Percentiles rank a stretch among this genome's conserved stretches.
Conservation (phyloP, 2,329 filamentous ascomycete species). For the Diplodia mutila region DNA sequence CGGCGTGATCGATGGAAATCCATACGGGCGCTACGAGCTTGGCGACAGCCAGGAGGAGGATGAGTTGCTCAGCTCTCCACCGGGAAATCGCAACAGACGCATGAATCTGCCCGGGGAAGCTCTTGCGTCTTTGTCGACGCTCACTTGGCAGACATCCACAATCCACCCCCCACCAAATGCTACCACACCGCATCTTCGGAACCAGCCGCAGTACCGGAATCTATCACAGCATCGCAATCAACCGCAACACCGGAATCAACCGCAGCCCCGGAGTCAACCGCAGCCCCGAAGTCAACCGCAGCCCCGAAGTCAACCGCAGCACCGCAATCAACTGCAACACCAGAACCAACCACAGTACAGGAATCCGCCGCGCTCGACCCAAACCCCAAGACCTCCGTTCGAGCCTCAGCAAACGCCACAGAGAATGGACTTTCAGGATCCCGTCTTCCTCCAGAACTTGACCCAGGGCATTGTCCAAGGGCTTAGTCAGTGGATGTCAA, state of each 20-base stretch:
- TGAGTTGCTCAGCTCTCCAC: slow-evolving; percentile 14
- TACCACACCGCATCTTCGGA: not conserved
- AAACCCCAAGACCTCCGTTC: not conserved
- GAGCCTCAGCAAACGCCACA: not conserved
- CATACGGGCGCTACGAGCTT: not conserved
- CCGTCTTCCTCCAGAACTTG: slow-evolving; percentile 35
- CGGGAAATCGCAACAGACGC: not conserved
- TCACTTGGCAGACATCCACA: not conserved
- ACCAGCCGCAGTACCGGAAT: not conserved
- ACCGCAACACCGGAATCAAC: no score
- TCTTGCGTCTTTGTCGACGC: not conserved
- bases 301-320: no score
- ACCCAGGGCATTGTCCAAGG: slow-evolving; percentile 41
- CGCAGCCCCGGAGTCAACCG: no score
- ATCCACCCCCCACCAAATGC: not conserved
- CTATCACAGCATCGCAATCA: no score
- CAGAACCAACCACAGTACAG: not conserved
- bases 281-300: no score
- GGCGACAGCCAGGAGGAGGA: slow-evolving; percentile 3
- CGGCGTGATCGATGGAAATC: not conserved
- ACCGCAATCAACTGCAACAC: not conserved
- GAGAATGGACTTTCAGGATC: slow-evolving; percentile 5
- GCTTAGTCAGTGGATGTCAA: slow-evolving; percentile 36
- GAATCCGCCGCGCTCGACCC: not conserved
- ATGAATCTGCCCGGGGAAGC: not conserved